Conservation (phyloP, 2,329 filamentous ascomycete species). For the Verticillium tricorpus region DNA sequence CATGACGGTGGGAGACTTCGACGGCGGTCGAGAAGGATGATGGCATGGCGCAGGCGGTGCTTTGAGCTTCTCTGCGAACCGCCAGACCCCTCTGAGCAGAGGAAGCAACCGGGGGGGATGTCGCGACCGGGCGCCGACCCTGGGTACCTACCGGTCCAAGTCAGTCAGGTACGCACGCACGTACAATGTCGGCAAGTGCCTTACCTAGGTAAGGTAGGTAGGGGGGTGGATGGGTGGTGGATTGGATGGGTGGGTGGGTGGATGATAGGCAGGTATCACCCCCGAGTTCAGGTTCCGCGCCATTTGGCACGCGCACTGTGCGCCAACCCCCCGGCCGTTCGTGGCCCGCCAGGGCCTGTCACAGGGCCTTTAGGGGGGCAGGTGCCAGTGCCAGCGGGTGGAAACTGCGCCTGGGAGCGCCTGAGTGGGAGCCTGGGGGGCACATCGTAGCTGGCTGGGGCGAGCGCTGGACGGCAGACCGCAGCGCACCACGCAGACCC, state of each 20-base stretch:
- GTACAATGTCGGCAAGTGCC: too few relatives aligned
- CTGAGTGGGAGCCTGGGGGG: background rate
- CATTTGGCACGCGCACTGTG: background rate
- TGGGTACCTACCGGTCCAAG: too few relatives aligned
- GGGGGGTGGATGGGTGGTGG: background rate
- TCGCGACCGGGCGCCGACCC: too few relatives aligned
- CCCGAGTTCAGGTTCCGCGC: background rate
- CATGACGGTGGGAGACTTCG: background rate
- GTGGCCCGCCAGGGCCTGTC: background rate
- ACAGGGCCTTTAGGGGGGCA: background rate
- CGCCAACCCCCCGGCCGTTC: background rate
- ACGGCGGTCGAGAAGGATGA: background rate
- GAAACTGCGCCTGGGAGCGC: background rate
- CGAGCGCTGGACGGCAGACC: background rate
- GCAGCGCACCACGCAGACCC: background rate
- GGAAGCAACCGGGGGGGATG: too few relatives aligned
- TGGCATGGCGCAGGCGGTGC: too few relatives aligned
- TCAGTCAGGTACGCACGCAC: too few relatives aligned
- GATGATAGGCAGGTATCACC: background rate
- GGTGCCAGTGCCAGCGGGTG: background rate
- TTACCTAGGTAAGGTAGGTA: background rate
- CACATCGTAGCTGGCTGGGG: background rate
- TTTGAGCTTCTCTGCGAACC: too few relatives aligned
- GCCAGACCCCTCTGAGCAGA: too few relatives aligned
- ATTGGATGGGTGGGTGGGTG: background rate